Conservation (phyloP, 768 basidiomycete species). For the Phlebiopsis flavidoalba region DNA sequence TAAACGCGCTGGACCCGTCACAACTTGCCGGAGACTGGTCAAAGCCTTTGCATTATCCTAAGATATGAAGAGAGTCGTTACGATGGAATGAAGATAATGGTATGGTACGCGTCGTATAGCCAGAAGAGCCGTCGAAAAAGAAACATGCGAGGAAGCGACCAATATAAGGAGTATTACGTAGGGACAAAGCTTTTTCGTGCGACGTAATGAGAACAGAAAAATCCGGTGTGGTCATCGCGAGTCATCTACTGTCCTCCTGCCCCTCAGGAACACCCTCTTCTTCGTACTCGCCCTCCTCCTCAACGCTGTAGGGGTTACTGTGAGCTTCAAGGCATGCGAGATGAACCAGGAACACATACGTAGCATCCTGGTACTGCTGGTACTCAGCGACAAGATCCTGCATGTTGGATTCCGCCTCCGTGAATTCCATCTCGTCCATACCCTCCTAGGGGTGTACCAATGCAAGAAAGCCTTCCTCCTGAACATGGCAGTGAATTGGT, state of each 20-base stretch:
- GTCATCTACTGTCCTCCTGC: constrained; percentile 37
- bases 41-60: constrained; percentile 5
- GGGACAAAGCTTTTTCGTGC: constrained; percentile 23
- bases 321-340: constrained; percentile 1
- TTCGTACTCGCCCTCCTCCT: constrained; percentile 88
- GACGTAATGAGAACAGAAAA: constrained; percentile 11
- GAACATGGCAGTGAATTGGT: constrained; percentile 99
- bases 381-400: constrained; percentile 98
- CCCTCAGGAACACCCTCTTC: constrained; percentile 66
- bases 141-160: constrained; percentile 22
- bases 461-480: constrained; percentile 98
- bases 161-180: constrained; percentile 27
- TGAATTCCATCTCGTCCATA: constrained; percentile 99
- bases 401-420: constrained; percentile 99
- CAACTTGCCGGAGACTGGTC: background rate
- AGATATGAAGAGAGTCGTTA: constrained; percentile 1
- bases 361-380: constrained; percentile 93
- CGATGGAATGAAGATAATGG: constrained; percentile 2
- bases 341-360: constrained; percentile 47
- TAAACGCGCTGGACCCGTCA: no score
- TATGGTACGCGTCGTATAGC: constrained; percentile 6
- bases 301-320: constrained; percentile 45
- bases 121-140: background rate
- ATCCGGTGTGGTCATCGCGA: constrained; percentile 5
- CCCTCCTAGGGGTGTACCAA: constrained; percentile 99